phyloP scores from a whole-genome alignment of 192 early-diverging fungal genomes.

The Piromyces finnis region DNA sequence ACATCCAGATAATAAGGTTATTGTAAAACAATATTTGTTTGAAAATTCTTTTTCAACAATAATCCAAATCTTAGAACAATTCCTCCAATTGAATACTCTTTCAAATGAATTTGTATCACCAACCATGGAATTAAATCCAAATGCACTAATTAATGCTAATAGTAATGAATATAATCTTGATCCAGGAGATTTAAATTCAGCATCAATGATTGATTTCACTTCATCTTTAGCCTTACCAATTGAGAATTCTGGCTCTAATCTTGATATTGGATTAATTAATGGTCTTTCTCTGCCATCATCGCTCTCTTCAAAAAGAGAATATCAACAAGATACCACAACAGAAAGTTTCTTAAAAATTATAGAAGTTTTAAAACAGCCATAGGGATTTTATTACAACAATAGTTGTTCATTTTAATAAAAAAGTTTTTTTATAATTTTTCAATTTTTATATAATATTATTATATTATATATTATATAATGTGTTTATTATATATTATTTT shows the following conservation, averaged over 20 bases:
- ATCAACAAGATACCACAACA: background rate
- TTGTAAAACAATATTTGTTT: background rate
- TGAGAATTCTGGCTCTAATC: background rate
- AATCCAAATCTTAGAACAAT: background rate
- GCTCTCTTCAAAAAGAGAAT: background rate
- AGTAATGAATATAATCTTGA: background rate
- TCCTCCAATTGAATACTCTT: background rate
- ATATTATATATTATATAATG: too few species aligned
- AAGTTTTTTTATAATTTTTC: too few species aligned
- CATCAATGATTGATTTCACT: background rate
- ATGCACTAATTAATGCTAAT: background rate
- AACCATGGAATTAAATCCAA: background rate
- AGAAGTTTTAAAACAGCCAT: background rate
- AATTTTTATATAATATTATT: too few species aligned
- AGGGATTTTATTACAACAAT: background rate
- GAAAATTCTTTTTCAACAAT: background rate
- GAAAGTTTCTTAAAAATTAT: background rate
- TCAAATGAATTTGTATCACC: background rate
- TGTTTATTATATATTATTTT: too few species aligned
- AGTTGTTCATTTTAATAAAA: too few species aligned
- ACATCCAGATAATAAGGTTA: background rate
- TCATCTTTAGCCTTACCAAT: background rate
- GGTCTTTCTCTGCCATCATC: background rate
- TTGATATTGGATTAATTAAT: background rate
- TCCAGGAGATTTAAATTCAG: background rate